Conservation (phyloP, 441 rosid species). For the Adansonia madagascariensis region DNA sequence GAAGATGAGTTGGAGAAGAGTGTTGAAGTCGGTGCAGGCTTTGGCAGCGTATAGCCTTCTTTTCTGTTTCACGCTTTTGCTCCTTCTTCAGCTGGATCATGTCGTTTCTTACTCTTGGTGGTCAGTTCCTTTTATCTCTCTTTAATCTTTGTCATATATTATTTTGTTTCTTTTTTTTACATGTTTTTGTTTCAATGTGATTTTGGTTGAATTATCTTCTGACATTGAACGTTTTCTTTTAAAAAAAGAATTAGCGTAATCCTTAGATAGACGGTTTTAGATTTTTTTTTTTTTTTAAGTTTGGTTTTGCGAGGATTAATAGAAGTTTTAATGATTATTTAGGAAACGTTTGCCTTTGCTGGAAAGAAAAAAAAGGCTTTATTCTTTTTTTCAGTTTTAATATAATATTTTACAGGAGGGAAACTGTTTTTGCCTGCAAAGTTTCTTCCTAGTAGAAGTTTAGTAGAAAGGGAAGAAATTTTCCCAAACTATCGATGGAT, state of each 20-base stretch:
- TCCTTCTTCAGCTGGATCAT: constrained; percentile 75
- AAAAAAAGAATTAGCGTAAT: background rate
- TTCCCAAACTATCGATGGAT: background rate
- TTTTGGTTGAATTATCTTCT: constrained; percentile 21
- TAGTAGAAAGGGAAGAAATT: background rate
- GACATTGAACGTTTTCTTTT: background rate
- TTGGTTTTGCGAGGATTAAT: background rate
- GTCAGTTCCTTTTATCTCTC: constrained; percentile 44
- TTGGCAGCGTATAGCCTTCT: constrained; percentile 77
- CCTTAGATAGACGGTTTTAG: background rate
- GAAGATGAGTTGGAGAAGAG: constrained; percentile 84
- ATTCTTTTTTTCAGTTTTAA: background rate
- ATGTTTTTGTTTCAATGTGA: background rate
- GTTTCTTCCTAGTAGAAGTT: background rate
- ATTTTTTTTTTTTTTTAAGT: background rate
- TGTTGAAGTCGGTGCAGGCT: constrained; percentile 84
- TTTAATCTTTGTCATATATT: background rate
- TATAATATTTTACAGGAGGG: background rate
- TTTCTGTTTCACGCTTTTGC: constrained; percentile 67
- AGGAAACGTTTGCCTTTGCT: background rate
- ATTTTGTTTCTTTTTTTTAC: background rate
- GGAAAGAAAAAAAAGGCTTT: background rate
- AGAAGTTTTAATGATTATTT: background rate
- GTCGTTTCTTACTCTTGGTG: constrained; percentile 75
- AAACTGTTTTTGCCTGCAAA: background rate